Percentiles rank a stretch among this genome's conserved stretches.
Conservation (phyloP, 371 early-diverging fungal genomes). For the Lichtheimia hyalospora region DNA sequence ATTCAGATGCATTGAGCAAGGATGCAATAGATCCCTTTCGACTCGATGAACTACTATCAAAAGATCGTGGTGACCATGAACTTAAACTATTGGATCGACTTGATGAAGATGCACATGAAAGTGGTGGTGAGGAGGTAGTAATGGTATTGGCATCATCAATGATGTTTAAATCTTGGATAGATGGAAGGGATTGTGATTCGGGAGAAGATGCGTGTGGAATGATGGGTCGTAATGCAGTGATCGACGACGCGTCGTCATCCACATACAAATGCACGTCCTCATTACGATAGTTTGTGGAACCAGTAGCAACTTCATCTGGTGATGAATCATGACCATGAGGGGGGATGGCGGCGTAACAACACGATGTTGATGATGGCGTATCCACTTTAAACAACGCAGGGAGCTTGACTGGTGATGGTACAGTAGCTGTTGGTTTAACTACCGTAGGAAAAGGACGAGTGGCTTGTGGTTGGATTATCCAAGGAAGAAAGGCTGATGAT, state of each 20-base stretch:
- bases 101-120: neutral
- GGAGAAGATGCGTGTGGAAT: conserved; percentile 3
- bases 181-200: conserved; percentile 16
- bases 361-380: neutral
- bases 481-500: conserved; percentile 9
- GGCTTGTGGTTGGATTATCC: conserved; percentile 9
- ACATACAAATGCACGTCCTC: neutral
- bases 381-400: neutral
- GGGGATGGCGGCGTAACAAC: neutral
- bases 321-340: neutral
- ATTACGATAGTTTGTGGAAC: neutral
- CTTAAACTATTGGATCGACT: conserved; percentile 10
- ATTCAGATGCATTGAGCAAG: conserved; percentile 24
- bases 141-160: conserved; percentile 7
- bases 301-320: neutral
- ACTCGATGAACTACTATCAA: conserved; percentile 6
- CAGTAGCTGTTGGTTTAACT: neutral
- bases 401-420: neutral
- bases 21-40: conserved; percentile 50
- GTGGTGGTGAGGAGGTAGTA: neutral
- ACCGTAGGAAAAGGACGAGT: neutral
- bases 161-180: conserved; percentile 28
- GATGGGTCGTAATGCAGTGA: conserved; percentile 4
- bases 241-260: neutral
- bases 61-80: conserved; percentile 5